Base-by-base conservation (phyloP, 225 moss, liverwort and hornwort species). In the Polytrichum formosum region DNA sequence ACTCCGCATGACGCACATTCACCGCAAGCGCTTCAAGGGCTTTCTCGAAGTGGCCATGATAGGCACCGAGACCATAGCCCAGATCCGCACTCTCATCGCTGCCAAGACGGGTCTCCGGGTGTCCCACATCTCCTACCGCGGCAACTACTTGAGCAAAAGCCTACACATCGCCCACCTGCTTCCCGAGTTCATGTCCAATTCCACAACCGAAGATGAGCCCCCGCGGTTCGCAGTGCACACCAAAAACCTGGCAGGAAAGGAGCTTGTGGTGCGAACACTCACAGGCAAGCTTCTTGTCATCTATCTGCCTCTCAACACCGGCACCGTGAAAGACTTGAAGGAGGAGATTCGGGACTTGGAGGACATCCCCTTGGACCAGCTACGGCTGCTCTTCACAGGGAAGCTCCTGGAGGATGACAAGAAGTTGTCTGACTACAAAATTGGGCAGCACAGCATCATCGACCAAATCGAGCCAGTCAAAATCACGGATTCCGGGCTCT, bases 341-440 rank as follows among this genome's bases (percentile, higher is more conserved):
- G 58, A 58, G 58, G 58, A 58, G 9, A 58, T 58, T 23, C 58
- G 58, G 21, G 58, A 58, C 58, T 58, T 58, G 58, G 58, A 58
- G 58, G 58, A 58, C 58, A 58, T 23, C 58, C 58, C 58, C n/a
- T 23, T 58, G 58, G 58, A 58, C 58, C 20, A 58, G 58, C 20
- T 20, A 6, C 58, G 58, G 2, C 21, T 58, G 9, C 58, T 58
- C 2, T 58, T 58, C n/a, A 23, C 58, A 8, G 58, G 58, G 23
- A 58, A 58, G 58, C 58, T 58, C 2, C 58, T 58, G 21, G 58
- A 58, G 21, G 58, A 58, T 23, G 58, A 58, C n/a, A 58, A 58
- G 58, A 58, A 58, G 58, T 23, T 58, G 21, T 20, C 23, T 8
- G 58, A 58, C 58, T 58, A 58, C 58, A 58, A n/a, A 23, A 58